Conservation (phyloP, 495 filamentous ascomycete genomes). For the Geopyxis carbonaria region DNA sequence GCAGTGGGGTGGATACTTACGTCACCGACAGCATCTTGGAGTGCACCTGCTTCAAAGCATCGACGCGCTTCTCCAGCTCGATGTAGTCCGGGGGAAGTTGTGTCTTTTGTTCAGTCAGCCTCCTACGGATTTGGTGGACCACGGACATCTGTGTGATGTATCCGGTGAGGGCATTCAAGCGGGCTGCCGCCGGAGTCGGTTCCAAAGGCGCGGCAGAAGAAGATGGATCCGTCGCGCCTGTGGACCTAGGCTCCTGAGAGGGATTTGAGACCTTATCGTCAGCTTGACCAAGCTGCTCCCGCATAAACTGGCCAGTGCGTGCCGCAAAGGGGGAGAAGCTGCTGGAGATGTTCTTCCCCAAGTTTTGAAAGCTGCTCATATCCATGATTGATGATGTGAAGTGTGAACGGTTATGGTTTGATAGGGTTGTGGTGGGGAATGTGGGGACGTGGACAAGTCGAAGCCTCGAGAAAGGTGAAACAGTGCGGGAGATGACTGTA, state of each 20-base stretch:
- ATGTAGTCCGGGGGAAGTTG: slow-evolving; percentile 94
- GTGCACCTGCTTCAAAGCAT: slow-evolving; percentile 91
- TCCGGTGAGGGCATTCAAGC: slow-evolving; percentile 13
- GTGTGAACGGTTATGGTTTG: neutral
- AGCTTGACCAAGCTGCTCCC: slow-evolving; percentile 87
- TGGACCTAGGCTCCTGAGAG: neutral
- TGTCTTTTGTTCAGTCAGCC: slow-evolving; percentile 40
- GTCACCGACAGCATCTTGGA: slow-evolving; percentile 93
- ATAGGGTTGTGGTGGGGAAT: neutral
- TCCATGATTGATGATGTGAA: slow-evolving; percentile 24
- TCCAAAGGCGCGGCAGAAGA: slow-evolving; percentile 8
- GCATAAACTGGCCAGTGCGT: slow-evolving; percentile 88
- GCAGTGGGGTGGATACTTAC: slow-evolving; percentile 37
- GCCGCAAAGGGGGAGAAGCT: slow-evolving; percentile 79
- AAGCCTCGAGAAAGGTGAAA: too few relatives aligned
- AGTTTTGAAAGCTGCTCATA: slow-evolving; percentile 28
- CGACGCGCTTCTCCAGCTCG: slow-evolving; percentile 95
- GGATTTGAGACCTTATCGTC: slow-evolving; percentile 62
- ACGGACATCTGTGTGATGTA: slow-evolving; percentile 14
- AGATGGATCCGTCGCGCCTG: slow-evolving; percentile 1
- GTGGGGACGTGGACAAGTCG: neutral
- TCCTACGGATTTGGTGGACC: slow-evolving; percentile 17
- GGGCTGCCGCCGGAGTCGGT: slow-evolving; percentile 14
- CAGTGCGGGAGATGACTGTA: too few relatives aligned
- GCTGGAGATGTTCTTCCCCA: slow-evolving; percentile 56